Conservation (phyloP, 192 early-diverging fungal species). For the Spizellomyces sp. region DNA sequence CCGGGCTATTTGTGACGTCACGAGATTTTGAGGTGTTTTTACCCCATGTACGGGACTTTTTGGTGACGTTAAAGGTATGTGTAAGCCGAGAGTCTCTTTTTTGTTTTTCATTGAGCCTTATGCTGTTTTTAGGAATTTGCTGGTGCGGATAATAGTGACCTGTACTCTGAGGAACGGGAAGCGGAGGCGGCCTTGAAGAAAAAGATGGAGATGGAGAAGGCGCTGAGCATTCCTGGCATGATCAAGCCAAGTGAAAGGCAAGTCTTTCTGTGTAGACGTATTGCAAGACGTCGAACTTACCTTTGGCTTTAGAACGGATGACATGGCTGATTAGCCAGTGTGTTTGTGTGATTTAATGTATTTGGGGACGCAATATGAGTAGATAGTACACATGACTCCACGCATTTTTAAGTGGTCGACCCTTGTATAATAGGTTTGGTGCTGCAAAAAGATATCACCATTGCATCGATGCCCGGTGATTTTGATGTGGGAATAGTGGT, state of each 20-base stretch:
- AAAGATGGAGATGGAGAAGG: slow-evolving; percentile 79
- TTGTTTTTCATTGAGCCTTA: not conserved
- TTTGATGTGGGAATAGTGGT: no score
- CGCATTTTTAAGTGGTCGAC: no score
- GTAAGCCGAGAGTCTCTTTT: not conserved
- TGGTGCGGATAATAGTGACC: slow-evolving; percentile 74
- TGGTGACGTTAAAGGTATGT: slow-evolving; percentile 58
- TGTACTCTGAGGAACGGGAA: slow-evolving; percentile 92
- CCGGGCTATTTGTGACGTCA: slow-evolving; percentile 84
- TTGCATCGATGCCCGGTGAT: no score
- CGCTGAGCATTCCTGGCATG: slow-evolving; percentile 91
- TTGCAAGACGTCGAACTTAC: no score
- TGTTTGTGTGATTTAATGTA: no score
- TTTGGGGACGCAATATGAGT: no score
- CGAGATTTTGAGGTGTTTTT: slow-evolving; percentile 84
- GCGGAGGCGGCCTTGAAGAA: slow-evolving; percentile 74
- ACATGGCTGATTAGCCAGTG: no score
- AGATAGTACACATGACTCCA: no score
- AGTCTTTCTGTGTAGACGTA: not conserved
- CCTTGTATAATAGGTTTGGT: no score
- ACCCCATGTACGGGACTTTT: slow-evolving; percentile 92
- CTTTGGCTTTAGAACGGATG: no score
- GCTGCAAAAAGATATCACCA: no score
- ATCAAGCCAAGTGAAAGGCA: slow-evolving; percentile 75
- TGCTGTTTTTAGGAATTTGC: slow-evolving; percentile 77